Percentiles rank a stretch among this genome's conserved stretches.
These are phyloP conservation scores for Penicillium janthinellum DNA, from an alignment of 2,329 filamentous ascomycete species.

Conservation along the genomic window DNA sequence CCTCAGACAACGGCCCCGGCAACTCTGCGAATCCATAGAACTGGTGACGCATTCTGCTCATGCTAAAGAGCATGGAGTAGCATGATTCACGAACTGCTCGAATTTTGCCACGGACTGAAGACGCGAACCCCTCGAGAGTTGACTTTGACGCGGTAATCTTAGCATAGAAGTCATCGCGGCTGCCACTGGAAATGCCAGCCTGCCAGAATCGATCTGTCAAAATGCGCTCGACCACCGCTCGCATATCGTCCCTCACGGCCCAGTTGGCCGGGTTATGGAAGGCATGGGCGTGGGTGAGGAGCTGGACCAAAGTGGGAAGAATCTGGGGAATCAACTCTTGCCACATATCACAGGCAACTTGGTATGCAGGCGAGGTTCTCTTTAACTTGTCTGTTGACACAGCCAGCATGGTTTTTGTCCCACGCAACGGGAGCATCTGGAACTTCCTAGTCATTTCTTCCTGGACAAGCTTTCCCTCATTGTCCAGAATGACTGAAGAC, in stretches of 20 bases:
- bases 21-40: conserved; percentile 91
- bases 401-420: conserved; percentile 88
- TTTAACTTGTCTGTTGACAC: conserved; percentile 89
- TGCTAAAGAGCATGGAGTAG: conserved; percentile 91
- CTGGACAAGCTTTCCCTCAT: conserved; percentile 77
- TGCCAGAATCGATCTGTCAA: conserved; percentile 98
- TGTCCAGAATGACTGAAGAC: conserved; percentile 74
- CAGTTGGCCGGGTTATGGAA: conserved; percentile 88
- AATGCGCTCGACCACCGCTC: conserved; percentile 74
- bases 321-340: conserved; percentile 77
- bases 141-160: conserved; percentile 84
- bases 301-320: conserved; percentile 80
- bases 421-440: conserved; percentile 74
- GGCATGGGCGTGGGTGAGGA: conserved; percentile 85
- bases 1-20: conserved; percentile 77
- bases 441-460: conserved; percentile 74
- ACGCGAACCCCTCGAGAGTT: conserved; percentile 91
- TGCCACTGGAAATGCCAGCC: conserved; percentile 92
- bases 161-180: conserved; percentile 94
- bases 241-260: conserved; percentile 76
- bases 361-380: conserved; percentile 70
- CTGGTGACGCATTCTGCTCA: conserved; percentile 81
- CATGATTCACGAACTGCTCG: conserved; percentile 88
- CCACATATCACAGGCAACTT: conserved; percentile 81
- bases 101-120: conserved; percentile 85